These are phyloP conservation scores for Rhizopus arrhizus DNA, from an alignment of 371 early-diverging fungal genomes.

Conservation along the genomic window DNA sequence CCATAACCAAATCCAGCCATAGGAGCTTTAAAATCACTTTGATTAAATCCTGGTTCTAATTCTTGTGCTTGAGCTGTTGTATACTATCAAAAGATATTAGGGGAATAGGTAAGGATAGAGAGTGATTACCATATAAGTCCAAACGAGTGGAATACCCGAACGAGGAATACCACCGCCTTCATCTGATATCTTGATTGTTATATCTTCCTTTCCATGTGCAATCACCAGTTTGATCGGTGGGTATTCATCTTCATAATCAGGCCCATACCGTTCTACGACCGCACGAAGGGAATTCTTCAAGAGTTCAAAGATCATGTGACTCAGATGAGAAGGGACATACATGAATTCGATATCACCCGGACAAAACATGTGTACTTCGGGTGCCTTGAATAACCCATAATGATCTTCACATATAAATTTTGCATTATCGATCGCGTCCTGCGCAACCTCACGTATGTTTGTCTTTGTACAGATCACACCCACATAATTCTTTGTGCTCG, in stretches of 20 bases:
- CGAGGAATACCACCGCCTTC: constrained; percentile 96
- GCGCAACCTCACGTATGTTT: constrained; percentile 73
- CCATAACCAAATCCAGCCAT: constrained; percentile 99
- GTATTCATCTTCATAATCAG: constrained; percentile 81
- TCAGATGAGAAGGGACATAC: constrained; percentile 95
- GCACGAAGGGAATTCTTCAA: constrained; percentile 95
- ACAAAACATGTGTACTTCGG: constrained; percentile 80
- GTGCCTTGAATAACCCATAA: constrained; percentile 84
- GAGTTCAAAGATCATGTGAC: constrained; percentile 97
- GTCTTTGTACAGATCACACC: constrained; percentile 95
- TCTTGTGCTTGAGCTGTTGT: constrained; percentile 93
- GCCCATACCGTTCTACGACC: constrained; percentile 89
- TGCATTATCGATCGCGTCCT: constrained; percentile 92
- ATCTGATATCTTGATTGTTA: constrained; percentile 94
- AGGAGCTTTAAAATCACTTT: constrained; percentile 93
- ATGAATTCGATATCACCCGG: constrained; percentile 89
- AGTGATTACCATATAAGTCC: constrained; percentile 86
- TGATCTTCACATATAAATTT: constrained; percentile 90
- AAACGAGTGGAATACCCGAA: constrained; percentile 86
- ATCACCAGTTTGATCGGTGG: constrained; percentile 92
- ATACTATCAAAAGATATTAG: constrained; percentile 51
- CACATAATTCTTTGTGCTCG: constrained; percentile 75
- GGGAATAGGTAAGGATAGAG: no score
- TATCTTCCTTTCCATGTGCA: constrained; percentile 95
- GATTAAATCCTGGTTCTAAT: constrained; percentile 79